Evolutionary conservation across 805 yeast species (phyloP).

Genomic region (Sugiyamaella marilandica): DNA sequence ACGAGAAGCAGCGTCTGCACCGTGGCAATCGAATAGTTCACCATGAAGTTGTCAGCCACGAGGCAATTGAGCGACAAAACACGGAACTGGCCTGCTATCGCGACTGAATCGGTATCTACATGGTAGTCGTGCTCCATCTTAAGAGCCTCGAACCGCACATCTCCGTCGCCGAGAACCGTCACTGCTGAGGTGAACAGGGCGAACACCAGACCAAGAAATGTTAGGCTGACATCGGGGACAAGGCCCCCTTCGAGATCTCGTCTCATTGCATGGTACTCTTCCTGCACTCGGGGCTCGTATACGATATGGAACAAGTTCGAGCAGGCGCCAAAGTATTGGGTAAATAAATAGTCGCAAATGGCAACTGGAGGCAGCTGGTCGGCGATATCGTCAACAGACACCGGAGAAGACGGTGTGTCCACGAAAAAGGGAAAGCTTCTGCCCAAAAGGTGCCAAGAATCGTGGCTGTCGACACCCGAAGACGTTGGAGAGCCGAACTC

Average conservation of each 20-base stretch:
- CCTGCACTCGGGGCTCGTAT: constrained; percentile 4
- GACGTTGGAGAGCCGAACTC: neutral
- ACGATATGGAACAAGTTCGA: constrained; percentile 8
- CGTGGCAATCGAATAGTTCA: constrained; percentile 5
- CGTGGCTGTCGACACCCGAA: neutral
- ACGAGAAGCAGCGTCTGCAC: constrained; percentile 11
- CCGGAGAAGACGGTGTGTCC: neutral
- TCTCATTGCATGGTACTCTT: constrained; percentile 3
- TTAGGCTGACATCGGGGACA: neutral
- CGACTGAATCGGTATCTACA: neutral
- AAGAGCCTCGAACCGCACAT: neutral
- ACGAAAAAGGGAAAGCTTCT: neutral
- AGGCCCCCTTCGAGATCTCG: neutral
- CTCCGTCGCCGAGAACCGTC: constrained; percentile 4
- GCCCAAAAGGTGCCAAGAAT: neutral
- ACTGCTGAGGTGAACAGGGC: constrained; percentile 4
- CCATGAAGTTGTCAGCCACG: constrained; percentile 10
- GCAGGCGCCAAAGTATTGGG: constrained; percentile 2
- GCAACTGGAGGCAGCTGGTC: constrained; percentile 6
- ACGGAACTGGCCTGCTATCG: neutral
- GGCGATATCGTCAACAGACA: neutral
- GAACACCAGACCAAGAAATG: constrained; percentile 4
- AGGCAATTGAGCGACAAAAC: constrained; percentile 8
- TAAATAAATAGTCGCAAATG: constrained; percentile 9
- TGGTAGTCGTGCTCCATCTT: neutral